Conservation (phyloP, 306 rosid genomes). For the Trifolium fragiferum region DNA sequence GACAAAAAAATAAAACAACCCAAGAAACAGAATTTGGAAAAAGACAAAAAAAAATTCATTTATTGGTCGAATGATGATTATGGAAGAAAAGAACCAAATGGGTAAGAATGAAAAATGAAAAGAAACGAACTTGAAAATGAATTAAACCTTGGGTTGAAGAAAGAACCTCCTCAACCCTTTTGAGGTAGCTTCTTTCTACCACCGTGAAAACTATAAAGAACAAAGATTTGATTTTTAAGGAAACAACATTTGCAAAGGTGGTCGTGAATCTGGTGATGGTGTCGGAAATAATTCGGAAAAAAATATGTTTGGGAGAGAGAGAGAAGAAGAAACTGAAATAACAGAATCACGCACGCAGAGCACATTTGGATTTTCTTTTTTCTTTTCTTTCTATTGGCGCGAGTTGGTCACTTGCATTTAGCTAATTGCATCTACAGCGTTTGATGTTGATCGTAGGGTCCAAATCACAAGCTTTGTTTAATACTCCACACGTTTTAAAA, state of each 20-base stretch:
- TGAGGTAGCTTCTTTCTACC: constrained; percentile 33
- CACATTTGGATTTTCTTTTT: not conserved
- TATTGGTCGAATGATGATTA: constrained; percentile 12
- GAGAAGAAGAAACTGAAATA: not conserved
- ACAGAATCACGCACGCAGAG: not conserved
- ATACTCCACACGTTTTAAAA: too few relatives aligned
- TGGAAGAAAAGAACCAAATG: constrained; percentile 15
- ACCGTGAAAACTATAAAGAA: constrained; percentile 41
- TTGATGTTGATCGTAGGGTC: too few relatives aligned
- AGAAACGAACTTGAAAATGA: constrained; percentile 24
- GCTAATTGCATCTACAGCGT: too few relatives aligned
- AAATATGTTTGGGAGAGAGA: not conserved
- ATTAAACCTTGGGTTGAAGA: constrained; percentile 55
- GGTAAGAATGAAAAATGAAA: not conserved
- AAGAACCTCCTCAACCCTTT: constrained; percentile 43
- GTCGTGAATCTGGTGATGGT: constrained; percentile 15
- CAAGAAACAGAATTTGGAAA: not conserved
- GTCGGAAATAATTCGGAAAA: not conserved
- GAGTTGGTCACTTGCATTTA: not conserved
- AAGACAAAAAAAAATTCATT: not conserved
- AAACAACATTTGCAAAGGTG: constrained; percentile 46
- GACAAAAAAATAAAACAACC: constrained; percentile 13
- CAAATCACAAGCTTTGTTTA: too few relatives aligned
- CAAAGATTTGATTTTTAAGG: constrained; percentile 14
- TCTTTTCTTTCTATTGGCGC: not conserved